Percentiles rank a stretch among this genome's conserved stretches.
Evolutionary conservation across 306 rosid genomes (phyloP).

Genomic region (Vachellia pachyceras): DNA sequence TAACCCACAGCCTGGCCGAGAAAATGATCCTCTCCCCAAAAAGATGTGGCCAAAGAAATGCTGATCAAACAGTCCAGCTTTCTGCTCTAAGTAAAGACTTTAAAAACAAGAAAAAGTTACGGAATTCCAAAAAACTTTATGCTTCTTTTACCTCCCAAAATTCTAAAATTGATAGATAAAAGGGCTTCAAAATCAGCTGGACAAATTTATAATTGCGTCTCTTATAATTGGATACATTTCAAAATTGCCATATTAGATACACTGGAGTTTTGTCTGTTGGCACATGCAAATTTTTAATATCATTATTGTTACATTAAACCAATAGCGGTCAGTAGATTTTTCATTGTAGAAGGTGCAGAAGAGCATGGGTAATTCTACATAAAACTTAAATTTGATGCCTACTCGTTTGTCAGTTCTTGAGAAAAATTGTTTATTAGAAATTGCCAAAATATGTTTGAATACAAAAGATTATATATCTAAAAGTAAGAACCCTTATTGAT

Average conservation of each 20-base stretch:
- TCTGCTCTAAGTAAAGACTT: neutral
- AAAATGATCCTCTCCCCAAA: neutral
- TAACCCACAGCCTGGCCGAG: neutral
- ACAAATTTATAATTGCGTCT: neutral
- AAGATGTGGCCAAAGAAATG: neutral
- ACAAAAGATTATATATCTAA: neutral
- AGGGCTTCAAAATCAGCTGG: neutral
- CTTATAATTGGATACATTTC: neutral
- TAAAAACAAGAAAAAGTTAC: neutral
- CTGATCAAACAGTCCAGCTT: neutral
- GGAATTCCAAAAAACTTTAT: neutral
- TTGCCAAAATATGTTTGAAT: neutral
- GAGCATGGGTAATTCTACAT: neutral
- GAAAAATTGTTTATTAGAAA: neutral
- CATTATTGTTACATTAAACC: neutral
- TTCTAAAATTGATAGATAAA: neutral
- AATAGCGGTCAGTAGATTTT: conserved; percentile 9
- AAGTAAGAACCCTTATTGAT: conserved; percentile 6
- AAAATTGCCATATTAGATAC: neutral
- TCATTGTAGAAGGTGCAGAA: neutral
- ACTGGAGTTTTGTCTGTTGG: neutral
- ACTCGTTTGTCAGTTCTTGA: neutral
- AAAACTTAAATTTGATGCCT: neutral
- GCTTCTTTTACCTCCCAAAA: neutral
- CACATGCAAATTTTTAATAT: neutral